Percentiles rank a stretch among this genome's conserved stretches.
Evolutionary conservation across 768 basidiomycete species (phyloP).

Genomic region (Cystofilobasidium ferigula): DNA sequence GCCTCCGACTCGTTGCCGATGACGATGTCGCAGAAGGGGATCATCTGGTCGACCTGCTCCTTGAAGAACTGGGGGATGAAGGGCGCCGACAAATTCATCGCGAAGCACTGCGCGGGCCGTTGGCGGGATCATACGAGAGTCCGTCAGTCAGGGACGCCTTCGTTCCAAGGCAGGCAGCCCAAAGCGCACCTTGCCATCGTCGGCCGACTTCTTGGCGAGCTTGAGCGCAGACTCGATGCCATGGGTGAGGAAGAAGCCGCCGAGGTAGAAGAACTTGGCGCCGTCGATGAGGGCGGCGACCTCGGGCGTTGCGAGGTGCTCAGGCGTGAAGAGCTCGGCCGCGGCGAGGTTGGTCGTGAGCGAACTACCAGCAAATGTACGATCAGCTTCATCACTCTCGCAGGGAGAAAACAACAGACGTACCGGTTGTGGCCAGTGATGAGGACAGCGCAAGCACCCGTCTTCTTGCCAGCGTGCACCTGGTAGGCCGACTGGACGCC

Average conservation of each 20-base stretch:
- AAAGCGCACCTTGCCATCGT: conserved; percentile 55
- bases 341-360: conserved; percentile 81
- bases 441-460: conserved; percentile 92
- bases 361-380: conserved; percentile 46
- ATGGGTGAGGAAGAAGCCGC: conserved; percentile 95
- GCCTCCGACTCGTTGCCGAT: conserved; percentile 98
- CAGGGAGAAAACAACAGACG: conserved; percentile 27
- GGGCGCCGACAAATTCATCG: conserved; percentile 88
- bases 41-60: conserved; percentile 62
- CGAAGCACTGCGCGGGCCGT: conserved; percentile 53
- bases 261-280: conserved; percentile 84
- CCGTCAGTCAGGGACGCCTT: not conserved
- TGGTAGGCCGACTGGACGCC: conserved; percentile 79
- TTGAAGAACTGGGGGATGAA: conserved; percentile 94
- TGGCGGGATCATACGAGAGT: too few relatives aligned
- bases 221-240: conserved; percentile 60
- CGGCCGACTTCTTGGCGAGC: conserved; percentile 65
- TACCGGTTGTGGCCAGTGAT: conserved; percentile 87
- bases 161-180: not conserved
- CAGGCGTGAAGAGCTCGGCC: conserved; percentile 76
- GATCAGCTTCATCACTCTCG: not conserved
- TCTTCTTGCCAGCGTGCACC: conserved; percentile 67
- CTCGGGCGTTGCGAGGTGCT: conserved; percentile 63
- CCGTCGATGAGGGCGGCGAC: conserved; percentile 65
- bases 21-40: conserved; percentile 76